phyloP scores from a whole-genome alignment of 2,329 filamentous ascomycete species.

The Teratosphaeria destructans region DNA sequence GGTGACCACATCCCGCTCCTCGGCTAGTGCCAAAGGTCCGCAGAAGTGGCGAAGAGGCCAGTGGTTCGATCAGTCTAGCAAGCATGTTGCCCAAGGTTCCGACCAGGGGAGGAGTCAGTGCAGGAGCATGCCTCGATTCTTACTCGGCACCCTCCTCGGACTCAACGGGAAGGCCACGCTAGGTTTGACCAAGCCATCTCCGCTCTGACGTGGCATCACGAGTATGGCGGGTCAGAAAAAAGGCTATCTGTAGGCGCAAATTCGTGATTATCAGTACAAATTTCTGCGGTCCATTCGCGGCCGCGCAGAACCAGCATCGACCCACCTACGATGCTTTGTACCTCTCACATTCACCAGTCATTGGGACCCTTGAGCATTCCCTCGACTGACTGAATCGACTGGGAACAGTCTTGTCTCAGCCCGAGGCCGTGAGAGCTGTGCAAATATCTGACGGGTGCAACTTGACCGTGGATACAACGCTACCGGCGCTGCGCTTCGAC shows the following conservation, averaged over 20 bases:
- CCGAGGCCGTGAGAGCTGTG: background rate
- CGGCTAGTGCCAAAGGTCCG: slow-evolving; percentile 31
- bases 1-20: slow-evolving; percentile 27
- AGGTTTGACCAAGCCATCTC: slow-evolving; percentile 39
- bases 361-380: slow-evolving; percentile 3
- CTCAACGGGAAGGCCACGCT: slow-evolving; percentile 31
- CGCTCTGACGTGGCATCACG: slow-evolving; percentile 43
- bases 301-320: slow-evolving; percentile 9
- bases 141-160: slow-evolving; percentile 6
- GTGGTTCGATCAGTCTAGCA: slow-evolving; percentile 31
- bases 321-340: background rate
- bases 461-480: background rate
- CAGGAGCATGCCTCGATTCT: slow-evolving; percentile 4
- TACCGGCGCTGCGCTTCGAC: slow-evolving; percentile 7
- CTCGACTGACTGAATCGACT: background rate
- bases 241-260: slow-evolving; percentile 17
- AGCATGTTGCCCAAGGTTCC: slow-evolving; percentile 10
- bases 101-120: slow-evolving; percentile 14
- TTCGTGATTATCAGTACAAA: slow-evolving; percentile 12
- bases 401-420: background rate
- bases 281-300: slow-evolving; percentile 8
- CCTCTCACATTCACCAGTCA: slow-evolving; percentile 4
- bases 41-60: slow-evolving; percentile 34
- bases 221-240: slow-evolving; percentile 18
- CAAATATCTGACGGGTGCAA: background rate